Conservation (phyloP, 768 basidiomycete genomes). For the Cytidiella melzeri region DNA sequence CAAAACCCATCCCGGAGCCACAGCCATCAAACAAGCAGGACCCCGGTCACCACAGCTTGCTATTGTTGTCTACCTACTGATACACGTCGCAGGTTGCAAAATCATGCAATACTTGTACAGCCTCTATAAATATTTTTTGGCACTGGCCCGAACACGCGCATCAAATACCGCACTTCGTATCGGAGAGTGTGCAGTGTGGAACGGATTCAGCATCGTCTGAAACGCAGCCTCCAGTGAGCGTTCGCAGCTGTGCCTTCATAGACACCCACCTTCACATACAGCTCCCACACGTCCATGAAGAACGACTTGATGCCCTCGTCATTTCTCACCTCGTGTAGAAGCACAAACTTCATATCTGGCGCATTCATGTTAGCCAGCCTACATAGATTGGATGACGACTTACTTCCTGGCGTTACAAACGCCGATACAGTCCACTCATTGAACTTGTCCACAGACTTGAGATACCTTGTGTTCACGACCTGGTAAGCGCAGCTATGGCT, state of each 20-base stretch:
- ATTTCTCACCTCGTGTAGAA: conserved; percentile 93
- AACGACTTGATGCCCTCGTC: conserved; percentile 94
- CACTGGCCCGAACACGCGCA: conserved; percentile 73
- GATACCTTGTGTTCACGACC: conserved; percentile 68
- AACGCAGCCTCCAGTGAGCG: conserved; percentile 6
- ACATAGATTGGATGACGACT: conserved; percentile 27
- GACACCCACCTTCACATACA: conserved; percentile 82
- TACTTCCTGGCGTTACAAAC: conserved; percentile 93
- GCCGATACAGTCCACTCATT: conserved; percentile 99
- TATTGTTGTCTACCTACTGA: neutral
- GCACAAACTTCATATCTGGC: conserved; percentile 89
- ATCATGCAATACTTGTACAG: too few species aligned
- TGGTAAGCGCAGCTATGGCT: neutral
- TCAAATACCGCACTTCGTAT: conserved; percentile 85
- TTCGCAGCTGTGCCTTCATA: conserved; percentile 10
- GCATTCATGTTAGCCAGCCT: conserved; percentile 8
- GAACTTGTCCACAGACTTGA: conserved; percentile 93
- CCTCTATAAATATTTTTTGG: conserved; percentile 67
- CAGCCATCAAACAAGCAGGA: conserved; percentile 18
- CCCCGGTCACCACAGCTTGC: conserved; percentile 17
- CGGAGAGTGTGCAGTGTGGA: conserved; percentile 82
- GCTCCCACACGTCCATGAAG: conserved; percentile 94
- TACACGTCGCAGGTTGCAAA: too few species aligned
- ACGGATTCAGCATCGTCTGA: conserved; percentile 91
- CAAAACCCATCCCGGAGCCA: conserved; percentile 13